Conservation (phyloP, 306 rosid genomes). For the Vicia faba region DNA sequence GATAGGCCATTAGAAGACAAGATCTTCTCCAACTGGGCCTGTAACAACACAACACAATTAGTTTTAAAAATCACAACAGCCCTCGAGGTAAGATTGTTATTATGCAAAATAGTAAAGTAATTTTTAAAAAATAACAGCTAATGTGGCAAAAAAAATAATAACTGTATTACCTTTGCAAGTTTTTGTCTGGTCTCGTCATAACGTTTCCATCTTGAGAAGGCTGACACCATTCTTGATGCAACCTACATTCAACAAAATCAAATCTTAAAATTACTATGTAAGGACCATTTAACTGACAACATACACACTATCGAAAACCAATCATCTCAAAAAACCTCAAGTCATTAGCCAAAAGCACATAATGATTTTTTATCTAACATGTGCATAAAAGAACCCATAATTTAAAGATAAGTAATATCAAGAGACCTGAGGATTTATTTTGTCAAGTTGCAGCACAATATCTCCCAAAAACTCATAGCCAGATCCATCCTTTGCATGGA, state of each 20-base stretch:
- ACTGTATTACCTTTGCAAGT: slow-evolving; percentile 67
- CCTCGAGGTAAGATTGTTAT: not conserved
- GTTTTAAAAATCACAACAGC: not conserved
- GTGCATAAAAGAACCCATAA: slow-evolving; percentile 7
- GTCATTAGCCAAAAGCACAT: not conserved
- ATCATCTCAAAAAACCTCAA: not conserved
- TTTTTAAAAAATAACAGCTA: slow-evolving; percentile 12
- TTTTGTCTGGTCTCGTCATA: slow-evolving; percentile 83
- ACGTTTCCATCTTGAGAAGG: slow-evolving; percentile 95
- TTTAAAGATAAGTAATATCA: slow-evolving; percentile 16
- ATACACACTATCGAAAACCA: not conserved
- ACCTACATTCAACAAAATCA: slow-evolving; percentile 52
- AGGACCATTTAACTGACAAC: slow-evolving; percentile 16
- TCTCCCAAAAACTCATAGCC: slow-evolving; percentile 95
- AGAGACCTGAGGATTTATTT: slow-evolving; percentile 86
- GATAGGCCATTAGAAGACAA: slow-evolving; percentile 84
- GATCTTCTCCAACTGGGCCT: slow-evolving; percentile 95
- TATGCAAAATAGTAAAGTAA: no score
- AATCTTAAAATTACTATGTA: not conserved
- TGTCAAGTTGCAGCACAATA: slow-evolving; percentile 75
- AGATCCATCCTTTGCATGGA: slow-evolving; percentile 93
- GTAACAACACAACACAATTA: slow-evolving; percentile 43
- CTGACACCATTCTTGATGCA: slow-evolving; percentile 97
- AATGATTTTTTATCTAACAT: not conserved
- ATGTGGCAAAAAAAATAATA: not conserved